These are phyloP conservation scores for Umbellularia californica DNA, from an alignment of 164 flowering plant genomes.

Conservation along the genomic window DNA sequence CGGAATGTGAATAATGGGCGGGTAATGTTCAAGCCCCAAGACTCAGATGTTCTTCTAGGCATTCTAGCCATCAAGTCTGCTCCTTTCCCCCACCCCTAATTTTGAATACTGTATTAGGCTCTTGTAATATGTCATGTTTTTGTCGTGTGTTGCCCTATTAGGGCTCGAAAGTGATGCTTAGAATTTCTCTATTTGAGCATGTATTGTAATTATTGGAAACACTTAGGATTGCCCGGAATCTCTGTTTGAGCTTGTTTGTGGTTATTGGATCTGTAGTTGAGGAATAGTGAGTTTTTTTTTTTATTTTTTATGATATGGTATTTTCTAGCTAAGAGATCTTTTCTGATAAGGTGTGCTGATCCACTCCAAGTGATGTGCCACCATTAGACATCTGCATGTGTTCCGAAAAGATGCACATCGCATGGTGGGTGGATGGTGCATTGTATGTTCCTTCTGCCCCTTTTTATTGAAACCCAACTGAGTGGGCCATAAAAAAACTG, in stretches of 20 bases:
- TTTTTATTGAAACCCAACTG: too few relatives aligned
- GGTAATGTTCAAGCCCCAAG: slow-evolving; percentile 4
- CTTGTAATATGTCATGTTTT: not conserved
- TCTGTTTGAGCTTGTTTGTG: not conserved
- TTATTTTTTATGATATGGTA: not conserved
- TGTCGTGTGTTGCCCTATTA: not conserved
- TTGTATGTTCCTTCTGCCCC: too few relatives aligned
- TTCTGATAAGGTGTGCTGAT: too few relatives aligned
- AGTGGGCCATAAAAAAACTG: too few relatives aligned
- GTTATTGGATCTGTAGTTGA: not conserved
- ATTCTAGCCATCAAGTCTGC: slow-evolving; percentile 16
- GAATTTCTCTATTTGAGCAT: not conserved
- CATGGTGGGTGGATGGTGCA: too few relatives aligned
- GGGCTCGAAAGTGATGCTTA: not conserved
- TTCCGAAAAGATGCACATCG: too few relatives aligned
- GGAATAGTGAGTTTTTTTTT: not conserved
- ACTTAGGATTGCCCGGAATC: not conserved
- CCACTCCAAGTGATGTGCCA: too few relatives aligned
- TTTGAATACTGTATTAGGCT: not conserved
- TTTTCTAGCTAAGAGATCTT: too few relatives aligned
- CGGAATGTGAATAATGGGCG: slow-evolving; percentile 24
- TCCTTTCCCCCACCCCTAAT: slow-evolving; percentile 4
- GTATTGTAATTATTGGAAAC: not conserved
- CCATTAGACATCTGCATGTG: too few relatives aligned
- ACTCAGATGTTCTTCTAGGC: slow-evolving; percentile 5